Percentiles rank a stretch among this genome's conserved stretches.
Evolutionary conservation across 2,329 filamentous ascomycete genomes (phyloP).

Genomic region (Verticillium isaacii): DNA sequence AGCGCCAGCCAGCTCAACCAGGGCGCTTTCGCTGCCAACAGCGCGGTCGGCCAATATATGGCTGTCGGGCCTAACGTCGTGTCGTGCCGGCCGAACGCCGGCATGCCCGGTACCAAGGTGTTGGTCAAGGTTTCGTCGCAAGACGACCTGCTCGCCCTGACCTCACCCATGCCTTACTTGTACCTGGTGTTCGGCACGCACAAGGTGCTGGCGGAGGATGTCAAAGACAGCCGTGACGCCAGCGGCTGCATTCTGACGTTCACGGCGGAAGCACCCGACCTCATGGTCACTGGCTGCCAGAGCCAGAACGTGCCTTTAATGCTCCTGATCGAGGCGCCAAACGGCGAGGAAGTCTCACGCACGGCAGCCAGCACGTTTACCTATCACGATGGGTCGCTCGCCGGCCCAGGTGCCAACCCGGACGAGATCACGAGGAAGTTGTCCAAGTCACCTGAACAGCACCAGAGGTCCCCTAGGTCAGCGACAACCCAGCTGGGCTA

Average conservation of each 20-base stretch:
- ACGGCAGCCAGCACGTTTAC: conserved; percentile 40
- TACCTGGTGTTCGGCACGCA: conserved; percentile 75
- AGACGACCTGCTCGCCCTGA: conserved; percentile 63
- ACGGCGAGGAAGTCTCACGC: conserved; percentile 49
- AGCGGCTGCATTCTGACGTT: conserved; percentile 67
- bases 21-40: conserved; percentile 55
- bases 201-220: conserved; percentile 59
- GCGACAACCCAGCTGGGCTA: conserved; percentile 20
- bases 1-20: conserved; percentile 45
- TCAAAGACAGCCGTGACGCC: conserved; percentile 53
- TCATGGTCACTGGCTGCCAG: conserved; percentile 44
- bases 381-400: conserved; percentile 29
- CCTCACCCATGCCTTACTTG: conserved; percentile 50
- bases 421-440: conserved; percentile 36
- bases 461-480: conserved; percentile 25
- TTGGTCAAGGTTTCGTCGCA: conserved; percentile 69
- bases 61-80: conserved; percentile 56
- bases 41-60: conserved; percentile 63
- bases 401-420: conserved; percentile 26
- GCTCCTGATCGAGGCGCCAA: conserved; percentile 46
- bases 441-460: conserved; percentile 37
- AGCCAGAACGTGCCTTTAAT: conserved; percentile 50
- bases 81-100: conserved; percentile 65
- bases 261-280: conserved; percentile 64
- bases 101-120: conserved; percentile 65